phyloP scores from a whole-genome alignment of 345 rosid genomes.

The Anastatica hierochuntica region DNA sequence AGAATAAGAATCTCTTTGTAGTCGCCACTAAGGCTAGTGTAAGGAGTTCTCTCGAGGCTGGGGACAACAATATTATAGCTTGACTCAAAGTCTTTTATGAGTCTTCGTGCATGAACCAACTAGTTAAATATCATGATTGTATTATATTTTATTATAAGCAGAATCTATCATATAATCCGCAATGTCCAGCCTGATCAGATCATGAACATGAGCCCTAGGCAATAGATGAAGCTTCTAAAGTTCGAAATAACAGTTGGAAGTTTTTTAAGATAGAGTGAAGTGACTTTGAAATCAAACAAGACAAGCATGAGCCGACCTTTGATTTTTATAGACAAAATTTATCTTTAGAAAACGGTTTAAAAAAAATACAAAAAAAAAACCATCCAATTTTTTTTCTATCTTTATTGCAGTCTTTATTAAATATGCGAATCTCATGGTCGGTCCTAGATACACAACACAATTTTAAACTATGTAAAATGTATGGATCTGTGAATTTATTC shows the following conservation, averaged over 20 bases:
- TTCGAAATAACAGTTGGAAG: background rate
- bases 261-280: too few species aligned
- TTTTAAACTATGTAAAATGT: background rate
- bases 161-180: conserved; percentile 13
- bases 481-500: background rate
- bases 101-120: conserved; percentile 24
- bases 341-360: too few species aligned
- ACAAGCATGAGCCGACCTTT: too few species aligned
- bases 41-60: background rate
- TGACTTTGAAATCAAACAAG: too few species aligned
- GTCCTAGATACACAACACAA: too few species aligned
- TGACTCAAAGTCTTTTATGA: background rate
- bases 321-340: too few species aligned
- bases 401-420: too few species aligned
- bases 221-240: conserved; percentile 22
- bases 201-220: too few species aligned
- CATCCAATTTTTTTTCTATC: too few species aligned
- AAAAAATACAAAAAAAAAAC: too few species aligned
- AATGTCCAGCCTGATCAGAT: background rate
- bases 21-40: background rate
- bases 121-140: background rate
- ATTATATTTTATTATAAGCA: background rate
- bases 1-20: background rate
- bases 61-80: background rate
- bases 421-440: too few species aligned